Percentiles rank a stretch among this genome's conserved stretches.
Evolutionary conservation across 257 asterid species (phyloP).

Genomic region (Hygrophila difformis): DNA sequence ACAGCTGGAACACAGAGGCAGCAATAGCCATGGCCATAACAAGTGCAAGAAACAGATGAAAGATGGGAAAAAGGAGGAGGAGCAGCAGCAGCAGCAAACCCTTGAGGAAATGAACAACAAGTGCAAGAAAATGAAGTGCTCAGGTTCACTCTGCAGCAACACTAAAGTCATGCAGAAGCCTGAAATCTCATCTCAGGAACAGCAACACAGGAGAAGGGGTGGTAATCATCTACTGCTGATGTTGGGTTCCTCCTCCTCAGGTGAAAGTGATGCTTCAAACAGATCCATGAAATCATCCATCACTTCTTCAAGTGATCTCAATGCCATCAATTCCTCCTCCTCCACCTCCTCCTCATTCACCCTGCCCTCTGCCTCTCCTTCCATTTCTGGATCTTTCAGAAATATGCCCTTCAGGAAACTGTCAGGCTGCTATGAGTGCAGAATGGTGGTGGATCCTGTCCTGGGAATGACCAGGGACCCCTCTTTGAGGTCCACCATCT

Average conservation of each 20-base stretch:
- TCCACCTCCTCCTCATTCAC: slow-evolving; percentile 22
- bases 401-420: slow-evolving; percentile 72
- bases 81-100: slow-evolving; percentile 5
- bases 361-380: slow-evolving; percentile 26
- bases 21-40: slow-evolving; percentile 5
- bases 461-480: slow-evolving; percentile 71
- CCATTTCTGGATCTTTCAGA: slow-evolving; percentile 44
- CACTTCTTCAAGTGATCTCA: slow-evolving; percentile 17
- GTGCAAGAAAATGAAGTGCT: slow-evolving; percentile 59
- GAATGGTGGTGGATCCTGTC: slow-evolving; percentile 86
- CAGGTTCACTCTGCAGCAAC: slow-evolving; percentile 82
- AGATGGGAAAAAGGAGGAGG: slow-evolving; percentile 11
- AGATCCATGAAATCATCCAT: slow-evolving; percentile 33
- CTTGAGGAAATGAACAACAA: slow-evolving; percentile 29
- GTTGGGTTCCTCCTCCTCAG: slow-evolving; percentile 18
- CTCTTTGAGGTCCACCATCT: slow-evolving; percentile 49
- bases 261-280: slow-evolving; percentile 19
- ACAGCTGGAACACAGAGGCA: no score
- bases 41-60: slow-evolving; percentile 17
- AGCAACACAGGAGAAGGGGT: slow-evolving; percentile 26
- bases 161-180: slow-evolving; percentile 74
- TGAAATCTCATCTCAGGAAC: slow-evolving; percentile 29
- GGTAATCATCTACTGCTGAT: not conserved
- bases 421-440: slow-evolving; percentile 79
- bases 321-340: slow-evolving; percentile 14